Conservation (phyloP, 2,329 filamentous ascomycete species). For the Myriosclerotinia curreyana region DNA sequence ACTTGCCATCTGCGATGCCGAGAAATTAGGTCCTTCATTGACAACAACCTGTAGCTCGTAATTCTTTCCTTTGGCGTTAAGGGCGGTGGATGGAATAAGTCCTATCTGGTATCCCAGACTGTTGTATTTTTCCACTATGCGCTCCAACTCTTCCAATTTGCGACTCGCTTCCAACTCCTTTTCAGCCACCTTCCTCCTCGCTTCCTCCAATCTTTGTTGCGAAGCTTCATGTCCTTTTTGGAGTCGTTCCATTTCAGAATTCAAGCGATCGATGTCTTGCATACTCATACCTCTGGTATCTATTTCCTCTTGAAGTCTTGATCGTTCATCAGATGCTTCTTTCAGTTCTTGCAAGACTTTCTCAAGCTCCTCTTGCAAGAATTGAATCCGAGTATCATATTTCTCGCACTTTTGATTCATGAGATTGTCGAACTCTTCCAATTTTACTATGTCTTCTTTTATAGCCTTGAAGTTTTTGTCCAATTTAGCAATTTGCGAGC, state of each 20-base stretch:
- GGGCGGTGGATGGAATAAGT: conserved; percentile 78
- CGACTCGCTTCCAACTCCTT: conserved; percentile 83
- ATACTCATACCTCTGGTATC: conserved; percentile 94
- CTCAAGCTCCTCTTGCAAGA: conserved; percentile 82
- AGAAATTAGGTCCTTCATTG: conserved; percentile 74
- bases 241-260: conserved; percentile 87
- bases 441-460: conserved; percentile 91
- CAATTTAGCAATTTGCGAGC: conserved; percentile 76
- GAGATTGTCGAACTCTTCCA: conserved; percentile 87
- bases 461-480: conserved; percentile 91
- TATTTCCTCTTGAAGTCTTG: conserved; percentile 76
- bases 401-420: conserved; percentile 85
- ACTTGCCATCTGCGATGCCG: conserved; percentile 53
- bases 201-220: conserved; percentile 73
- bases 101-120: conserved; percentile 90
- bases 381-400: conserved; percentile 74
- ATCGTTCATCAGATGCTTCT: conserved; percentile 78
- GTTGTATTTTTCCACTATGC: conserved; percentile 87
- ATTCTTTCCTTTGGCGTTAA: conserved; percentile 79
- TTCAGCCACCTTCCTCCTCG: conserved; percentile 76
- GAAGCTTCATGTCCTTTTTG: conserved; percentile 82
- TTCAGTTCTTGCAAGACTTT: conserved; percentile 72
- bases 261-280: conserved; percentile 99
- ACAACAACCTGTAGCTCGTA: conserved; percentile 85
- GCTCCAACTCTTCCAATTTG: conserved; percentile 89